Percentiles rank a stretch among this genome's conserved stretches.
Conservation (phyloP, 2,329 filamentous ascomycete species). For the Xylariaceae sp. region DNA sequence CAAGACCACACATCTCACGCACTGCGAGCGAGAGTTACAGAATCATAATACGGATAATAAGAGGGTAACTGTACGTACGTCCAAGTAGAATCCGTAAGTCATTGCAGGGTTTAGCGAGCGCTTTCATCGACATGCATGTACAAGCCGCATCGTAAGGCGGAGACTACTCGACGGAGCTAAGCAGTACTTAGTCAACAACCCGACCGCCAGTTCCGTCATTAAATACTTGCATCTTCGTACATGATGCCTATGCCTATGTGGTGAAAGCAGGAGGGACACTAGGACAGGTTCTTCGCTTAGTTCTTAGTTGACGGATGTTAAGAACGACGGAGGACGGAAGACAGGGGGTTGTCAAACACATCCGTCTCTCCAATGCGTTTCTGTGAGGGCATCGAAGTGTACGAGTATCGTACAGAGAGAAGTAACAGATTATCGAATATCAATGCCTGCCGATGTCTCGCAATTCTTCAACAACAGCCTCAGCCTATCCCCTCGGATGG, state of each 20-base stretch:
- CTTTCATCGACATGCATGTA: constrained; percentile 15
- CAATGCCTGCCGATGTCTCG: background rate
- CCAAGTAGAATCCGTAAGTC: background rate
- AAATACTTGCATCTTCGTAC: background rate
- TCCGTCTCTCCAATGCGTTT: too few species aligned
- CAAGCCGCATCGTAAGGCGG: constrained; percentile 6
- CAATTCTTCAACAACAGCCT: background rate
- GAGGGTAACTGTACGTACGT: too few species aligned
- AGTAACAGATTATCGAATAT: background rate
- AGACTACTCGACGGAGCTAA: background rate
- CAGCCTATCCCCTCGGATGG: background rate
- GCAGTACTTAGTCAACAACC: background rate
- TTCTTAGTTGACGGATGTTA: too few species aligned
- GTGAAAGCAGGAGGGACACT: background rate
- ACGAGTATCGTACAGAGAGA: too few species aligned
- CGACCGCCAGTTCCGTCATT: constrained; percentile 8
- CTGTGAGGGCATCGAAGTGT: too few species aligned
- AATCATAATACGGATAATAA: too few species aligned
- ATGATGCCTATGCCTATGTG: background rate
- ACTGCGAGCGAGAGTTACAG: background rate
- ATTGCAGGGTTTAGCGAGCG: constrained; percentile 8
- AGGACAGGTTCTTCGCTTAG: background rate
- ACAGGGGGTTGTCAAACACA: too few species aligned
- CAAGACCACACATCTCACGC: background rate
- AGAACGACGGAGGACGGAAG: too few species aligned